These are phyloP conservation scores for Pulchroboletus neoregius DNA, from an alignment of 1,284 basidiomycete genomes.

Conservation along the genomic window DNA sequence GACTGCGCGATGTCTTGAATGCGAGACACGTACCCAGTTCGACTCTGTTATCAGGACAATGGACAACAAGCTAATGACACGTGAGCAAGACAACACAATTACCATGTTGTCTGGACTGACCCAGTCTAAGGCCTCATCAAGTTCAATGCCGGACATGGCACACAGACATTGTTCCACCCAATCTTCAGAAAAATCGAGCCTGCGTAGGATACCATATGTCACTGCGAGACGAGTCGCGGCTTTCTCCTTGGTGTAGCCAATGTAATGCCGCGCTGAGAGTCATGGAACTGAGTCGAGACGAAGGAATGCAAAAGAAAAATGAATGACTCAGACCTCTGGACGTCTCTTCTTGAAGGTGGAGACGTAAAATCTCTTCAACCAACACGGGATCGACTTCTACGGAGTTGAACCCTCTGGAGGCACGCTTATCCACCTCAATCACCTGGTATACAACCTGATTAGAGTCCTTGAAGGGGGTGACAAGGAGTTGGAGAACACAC, in stretches of 20 bases:
- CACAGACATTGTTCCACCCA: constrained; percentile 69
- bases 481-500: constrained; percentile 24
- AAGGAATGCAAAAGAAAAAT: constrained; percentile 1
- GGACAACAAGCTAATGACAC: constrained; percentile 57
- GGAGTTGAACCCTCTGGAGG: constrained; percentile 61
- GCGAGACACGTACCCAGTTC: constrained; percentile 29
- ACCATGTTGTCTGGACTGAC: constrained; percentile 42
- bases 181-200: constrained; percentile 76
- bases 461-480: constrained; percentile 3
- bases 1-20: neutral
- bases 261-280: constrained; percentile 34
- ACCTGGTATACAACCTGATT: constrained; percentile 41
- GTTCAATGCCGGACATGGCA: constrained; percentile 61
- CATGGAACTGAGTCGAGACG: constrained; percentile 4
- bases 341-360: constrained; percentile 40
- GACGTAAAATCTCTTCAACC: constrained; percentile 57
- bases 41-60: constrained; percentile 66
- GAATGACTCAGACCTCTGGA: constrained; percentile 10
- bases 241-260: constrained; percentile 68
- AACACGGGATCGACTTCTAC: constrained; percentile 63
- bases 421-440: constrained; percentile 81
- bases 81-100: constrained; percentile 11
- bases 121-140: constrained; percentile 94
- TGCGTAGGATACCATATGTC: constrained; percentile 79
- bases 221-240: constrained; percentile 67